Base-by-base conservation (phyloP, 73 alveolate species). In the Breviolum minutum region DNA sequence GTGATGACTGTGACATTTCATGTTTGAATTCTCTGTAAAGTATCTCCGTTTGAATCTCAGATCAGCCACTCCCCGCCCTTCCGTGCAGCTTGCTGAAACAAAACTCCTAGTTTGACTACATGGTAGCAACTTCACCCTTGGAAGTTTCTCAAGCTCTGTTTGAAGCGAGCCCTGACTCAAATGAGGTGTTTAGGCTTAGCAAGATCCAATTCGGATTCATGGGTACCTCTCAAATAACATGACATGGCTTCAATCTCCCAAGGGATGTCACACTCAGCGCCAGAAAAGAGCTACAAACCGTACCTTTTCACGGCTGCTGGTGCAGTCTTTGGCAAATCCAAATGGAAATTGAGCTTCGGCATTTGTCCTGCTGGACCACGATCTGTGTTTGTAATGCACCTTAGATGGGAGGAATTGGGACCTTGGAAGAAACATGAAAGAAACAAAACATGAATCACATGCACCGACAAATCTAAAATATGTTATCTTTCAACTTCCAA, bases 361-460 rank as follows among this genome's bases (percentile, higher is more conserved):
- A 92, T 73, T 20, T 80, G 80, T 8, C 98, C 98, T 48, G 98
- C 98, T 2, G 98, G 98, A 61, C 98, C 98, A 20, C 98, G 98
- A 62, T 92, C 98, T 2, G 98, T 60, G 61, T 92, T 76, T 9
- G 98, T 92, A 73, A 92, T 92, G 81, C 98, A 92, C 98, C 98
- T 92, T 9, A 63, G 30, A 12, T 12, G 3, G 14, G 82, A 20
- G 26, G 7, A 13, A 10, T 8, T 20, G 86, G 14, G 54, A 40
- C 54, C 54, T 40, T 40, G 54, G 54, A 40, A 40, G 54, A 40
- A 40, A 40, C 54, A 40, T 40, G 54, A 40, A 40, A 3, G 54
- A 40, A 40, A 40, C 54, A 40, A 40, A 40, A 40, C 54, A 40
- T 40, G 54, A 40, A 40, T 40, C 3, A 40, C 0, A 40, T 40